Evolutionary conservation across 2,329 filamentous ascomycete genomes (phyloP).

Genomic region (Blastomyces silverae): DNA sequence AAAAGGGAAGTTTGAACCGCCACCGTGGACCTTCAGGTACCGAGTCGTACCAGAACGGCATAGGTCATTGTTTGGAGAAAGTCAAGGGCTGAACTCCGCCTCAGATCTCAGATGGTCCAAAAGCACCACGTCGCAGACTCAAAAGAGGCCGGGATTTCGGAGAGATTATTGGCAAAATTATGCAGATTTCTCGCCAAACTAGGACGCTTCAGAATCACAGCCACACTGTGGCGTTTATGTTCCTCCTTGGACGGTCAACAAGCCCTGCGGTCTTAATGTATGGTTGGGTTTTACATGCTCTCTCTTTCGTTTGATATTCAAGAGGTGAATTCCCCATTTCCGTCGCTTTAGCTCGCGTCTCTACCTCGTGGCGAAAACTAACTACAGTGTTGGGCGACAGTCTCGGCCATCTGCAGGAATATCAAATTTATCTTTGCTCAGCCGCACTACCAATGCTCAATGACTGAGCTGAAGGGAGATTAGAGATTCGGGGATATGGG

Average conservation of each 20-base stretch:
- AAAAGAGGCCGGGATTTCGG: no score
- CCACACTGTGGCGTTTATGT: conserved; percentile 1
- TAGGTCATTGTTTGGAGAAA: neutral
- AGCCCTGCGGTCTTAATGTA: neutral
- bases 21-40: neutral
- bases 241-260: neutral
- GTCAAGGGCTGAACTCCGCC: neutral
- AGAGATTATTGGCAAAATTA: no score
- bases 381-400: neutral
- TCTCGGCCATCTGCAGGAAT: neutral
- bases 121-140: neutral
- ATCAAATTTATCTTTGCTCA: neutral
- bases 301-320: neutral
- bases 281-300: neutral
- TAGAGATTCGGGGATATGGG: neutral
- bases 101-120: neutral
- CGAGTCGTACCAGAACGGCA: neutral
- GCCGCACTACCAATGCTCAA: neutral
- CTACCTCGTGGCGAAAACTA: neutral
- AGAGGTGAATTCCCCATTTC: no score
- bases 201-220: neutral
- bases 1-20: neutral
- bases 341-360: no score
- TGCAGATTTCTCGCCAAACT: no score
- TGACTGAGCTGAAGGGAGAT: neutral